These are phyloP conservation scores for Aegilops sharonensis DNA, from an alignment of 176 grass and related monocot species.

Conservation along the genomic window DNA sequence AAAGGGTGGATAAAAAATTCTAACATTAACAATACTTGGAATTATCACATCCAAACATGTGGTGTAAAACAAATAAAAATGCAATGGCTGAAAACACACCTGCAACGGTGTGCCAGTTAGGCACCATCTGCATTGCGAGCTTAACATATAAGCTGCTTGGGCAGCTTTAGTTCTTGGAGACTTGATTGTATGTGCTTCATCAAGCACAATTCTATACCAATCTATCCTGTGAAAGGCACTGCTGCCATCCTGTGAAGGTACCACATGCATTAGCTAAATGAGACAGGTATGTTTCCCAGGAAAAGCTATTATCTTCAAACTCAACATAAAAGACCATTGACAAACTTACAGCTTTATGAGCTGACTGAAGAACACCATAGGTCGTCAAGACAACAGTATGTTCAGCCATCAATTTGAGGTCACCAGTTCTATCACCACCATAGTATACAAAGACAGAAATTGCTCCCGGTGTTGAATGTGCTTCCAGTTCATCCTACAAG, in stretches of 20 bases:
- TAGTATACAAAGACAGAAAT: slow-evolving; percentile 87
- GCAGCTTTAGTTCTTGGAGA: slow-evolving; percentile 67
- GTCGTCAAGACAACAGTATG: slow-evolving; percentile 85
- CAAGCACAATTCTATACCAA: slow-evolving; percentile 87
- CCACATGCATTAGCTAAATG: slow-evolving; percentile 12
- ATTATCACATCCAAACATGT: background rate
- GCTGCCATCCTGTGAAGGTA: slow-evolving; percentile 43
- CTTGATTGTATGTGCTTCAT: slow-evolving; percentile 95
- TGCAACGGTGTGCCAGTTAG: slow-evolving; percentile 94
- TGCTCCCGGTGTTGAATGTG: slow-evolving; percentile 58
- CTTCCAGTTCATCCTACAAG: slow-evolving; percentile 75
- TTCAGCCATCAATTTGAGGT: slow-evolving; percentile 50
- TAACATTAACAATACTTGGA: background rate
- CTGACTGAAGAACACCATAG: slow-evolving; percentile 64
- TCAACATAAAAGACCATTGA: background rate
- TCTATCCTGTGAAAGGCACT: slow-evolving; percentile 76
- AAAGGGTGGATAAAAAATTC: background rate
- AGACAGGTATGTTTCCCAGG: background rate
- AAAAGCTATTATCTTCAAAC: background rate
- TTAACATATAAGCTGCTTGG: slow-evolving; percentile 71
- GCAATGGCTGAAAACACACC: slow-evolving; percentile 30
- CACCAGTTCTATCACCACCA: slow-evolving; percentile 63
- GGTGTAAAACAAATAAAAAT: background rate
- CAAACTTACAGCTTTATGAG: slow-evolving; percentile 59
- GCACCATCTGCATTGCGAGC: slow-evolving; percentile 84